Evolutionary conservation across 495 filamentous ascomycete genomes (phyloP), one percentile per base, ranked within the genome.

Genomic region (Echria macrotheca): DNA sequence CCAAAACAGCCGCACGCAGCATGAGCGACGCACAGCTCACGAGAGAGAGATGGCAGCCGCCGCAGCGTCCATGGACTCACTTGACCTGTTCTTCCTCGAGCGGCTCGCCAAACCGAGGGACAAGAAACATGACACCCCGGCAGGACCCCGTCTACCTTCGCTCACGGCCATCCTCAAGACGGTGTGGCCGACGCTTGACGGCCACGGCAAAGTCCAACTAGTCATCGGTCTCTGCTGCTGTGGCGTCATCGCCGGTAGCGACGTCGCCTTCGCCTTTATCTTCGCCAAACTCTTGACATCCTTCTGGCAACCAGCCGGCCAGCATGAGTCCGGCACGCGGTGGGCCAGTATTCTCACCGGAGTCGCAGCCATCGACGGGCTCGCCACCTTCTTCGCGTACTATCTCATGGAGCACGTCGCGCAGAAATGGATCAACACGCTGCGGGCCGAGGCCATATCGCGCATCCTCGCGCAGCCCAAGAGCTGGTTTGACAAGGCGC

Each of bases 401-500:
- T 88, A 84, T 57, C 60, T 84, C 11, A 70, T 95, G 15, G 87
- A 94, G 47, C 66, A 69, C 14, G 81, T 73, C 22, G 86, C 82
- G 3, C 88, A 95, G 56, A 66, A 73, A 18, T 97, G 93, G 93
- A 76, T 90, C 36, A 83, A 93, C 58, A 58, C 66, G 1, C 72
- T 94, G 2, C 83, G 90, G 1, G 72, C 76, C 12, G 74, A 79
- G 64, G 82, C 87, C 3, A 72, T 96, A 41, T 70, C 72, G 47
- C 79, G 80, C 2, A 77, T 96, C 12, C 69, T 98, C 7, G 73
- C 78, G 29, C 93, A 97, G 63, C 88, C 90, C 10, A 80, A 77
- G 52, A 63, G 75, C n/a, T 98, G 89, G 85, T 96, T 96, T 56
- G 86, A 89, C 50, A 69, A 77, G 19, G 72, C 84, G 2, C 71